Conservation (phyloP, 208 protist species). For the Lotmaria passim region DNA sequence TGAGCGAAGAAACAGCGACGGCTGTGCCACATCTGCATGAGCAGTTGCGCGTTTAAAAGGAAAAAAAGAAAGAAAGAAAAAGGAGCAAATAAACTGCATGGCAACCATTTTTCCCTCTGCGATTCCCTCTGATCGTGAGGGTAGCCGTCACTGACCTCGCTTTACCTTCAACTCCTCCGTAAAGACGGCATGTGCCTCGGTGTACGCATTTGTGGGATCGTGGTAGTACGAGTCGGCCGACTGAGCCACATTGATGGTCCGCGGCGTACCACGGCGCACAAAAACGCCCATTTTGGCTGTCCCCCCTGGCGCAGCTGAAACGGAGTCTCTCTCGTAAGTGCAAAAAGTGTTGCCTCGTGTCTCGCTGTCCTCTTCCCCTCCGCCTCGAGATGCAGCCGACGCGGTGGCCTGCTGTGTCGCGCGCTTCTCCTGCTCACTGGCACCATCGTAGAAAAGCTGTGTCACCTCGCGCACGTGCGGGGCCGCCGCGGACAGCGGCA, state of each 20-base stretch:
- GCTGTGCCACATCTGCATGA: neutral
- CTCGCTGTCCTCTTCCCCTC: too few relatives aligned
- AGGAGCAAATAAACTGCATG: neutral
- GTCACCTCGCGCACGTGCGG: slow-evolving; percentile 71
- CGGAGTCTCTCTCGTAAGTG: too few relatives aligned
- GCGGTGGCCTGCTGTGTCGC: neutral
- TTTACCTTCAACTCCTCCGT: slow-evolving; percentile 82
- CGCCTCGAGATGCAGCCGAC: neutral
- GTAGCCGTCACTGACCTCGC: slow-evolving; percentile 16
- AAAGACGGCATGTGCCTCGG: slow-evolving; percentile 83
- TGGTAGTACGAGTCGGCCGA: slow-evolving; percentile 82
- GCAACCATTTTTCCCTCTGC: too few relatives aligned
- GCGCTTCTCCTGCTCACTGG: slow-evolving; percentile 18
- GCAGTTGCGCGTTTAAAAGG: neutral
- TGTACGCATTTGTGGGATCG: slow-evolving; percentile 80
- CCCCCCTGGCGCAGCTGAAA: neutral
- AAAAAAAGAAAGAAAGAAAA: neutral
- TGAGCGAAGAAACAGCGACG: too few relatives aligned
- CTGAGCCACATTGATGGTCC: slow-evolving; percentile 61
- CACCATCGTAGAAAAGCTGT: slow-evolving; percentile 63
- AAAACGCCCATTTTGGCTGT: slow-evolving; percentile 47
- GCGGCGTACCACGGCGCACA: slow-evolving; percentile 36
- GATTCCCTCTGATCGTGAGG: too few relatives aligned
- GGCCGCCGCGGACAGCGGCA: slow-evolving; percentile 65
- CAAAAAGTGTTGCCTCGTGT: too few relatives aligned